Base-by-base conservation (phyloP, 108 stramenopile genomes). In the Poteriospumella lacustris region DNA sequence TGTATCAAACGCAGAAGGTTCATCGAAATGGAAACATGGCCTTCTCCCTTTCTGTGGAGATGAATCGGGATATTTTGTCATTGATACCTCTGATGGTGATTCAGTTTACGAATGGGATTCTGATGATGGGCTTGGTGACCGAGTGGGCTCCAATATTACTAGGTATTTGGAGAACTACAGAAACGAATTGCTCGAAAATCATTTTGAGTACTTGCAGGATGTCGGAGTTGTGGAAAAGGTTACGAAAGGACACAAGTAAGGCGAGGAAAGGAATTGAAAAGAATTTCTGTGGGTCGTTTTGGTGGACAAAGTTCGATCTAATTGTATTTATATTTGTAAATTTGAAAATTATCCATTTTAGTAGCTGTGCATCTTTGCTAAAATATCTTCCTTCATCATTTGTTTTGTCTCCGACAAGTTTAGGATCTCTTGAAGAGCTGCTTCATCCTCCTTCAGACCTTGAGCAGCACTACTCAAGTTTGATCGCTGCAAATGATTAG, bases 151-250 rank as follows among this genome's bases (percentile, higher is more conserved):
- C 3, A 73, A 73, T 73, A 24, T 73, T 15, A 5, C 5, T 3
- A 5, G 41, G 0, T 83, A 78, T 33, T 58, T 82, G 1, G 80
- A 83, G 68, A 15, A 40, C 26, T 82, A 80, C 42, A 60, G 81
- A 15, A 81, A 83, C 78, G 78, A 81, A 28, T 44, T 83, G 64
- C 39, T 83, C 15, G 64, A 73, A 0, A 79, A 79, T 19, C 81
- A 33, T 0, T 80, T 76, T 38, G 81, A 81, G 38, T 81, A 58
- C 39, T 42, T 81, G 33, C 78, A 81, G 40, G 81, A 79, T 0
- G 29, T 81, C 26, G 81, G 81, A 31, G 59, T 81, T 9, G 76
- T 81, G 5, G 79, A 80, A 31, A 79, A 83, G 36, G 33, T 82
- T 24, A 19, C 24, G 52, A 56, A 24, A 56, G 19, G 19, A 56